Base-by-base conservation (phyloP, 257 asterid genomes). In the Nicotiana paniculata region DNA sequence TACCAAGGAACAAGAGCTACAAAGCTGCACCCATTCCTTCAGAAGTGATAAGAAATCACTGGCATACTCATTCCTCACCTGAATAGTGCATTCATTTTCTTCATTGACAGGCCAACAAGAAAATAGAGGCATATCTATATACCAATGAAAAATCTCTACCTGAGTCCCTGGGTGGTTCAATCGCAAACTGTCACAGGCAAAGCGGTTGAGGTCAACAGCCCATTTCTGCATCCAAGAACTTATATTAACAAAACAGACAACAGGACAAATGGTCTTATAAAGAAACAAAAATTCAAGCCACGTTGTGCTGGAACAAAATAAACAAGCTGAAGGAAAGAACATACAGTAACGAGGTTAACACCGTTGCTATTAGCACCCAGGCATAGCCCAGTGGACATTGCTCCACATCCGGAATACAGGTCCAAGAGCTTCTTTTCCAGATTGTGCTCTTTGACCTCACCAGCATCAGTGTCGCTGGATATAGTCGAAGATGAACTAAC, bases 391-490 rank as follows among this genome's bases (percentile, higher is more conserved):
- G 98, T 96, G 6, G 97, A 93, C 99, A 96, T 96, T 24, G 93
- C 99, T 17, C 99, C 99, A 88, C 99, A 96, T 33, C 99, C 98
- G 12, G 98, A 85, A 63, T 94, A 96, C 53, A 96, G 48, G 81
- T 96, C 99, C 78, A 96, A 55, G 13, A 96, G 67, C 11, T 84
- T 86, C 84, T 79, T 90, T 88, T 93, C 97, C 28, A 55, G 17
- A 2, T 51, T 62, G 26, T 54, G 81, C 8, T 77, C 86, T 26
- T 81, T 83, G 1, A 21, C 63, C 65, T 85, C 83, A 18, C 53
- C 59, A 55, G 24, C 88, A 78, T 89, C 95, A 63, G 46, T 83
- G 55, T 89, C 98, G 79, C 88, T 90, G 4, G 95, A 93, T 32
- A 90, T 87, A 39, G 97, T 90, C 32, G 97, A 93, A 58, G 85